These are phyloP conservation scores for Mortierella polycephala DNA, from an alignment of 371 early-diverging fungal genomes.

Conservation along the genomic window DNA sequence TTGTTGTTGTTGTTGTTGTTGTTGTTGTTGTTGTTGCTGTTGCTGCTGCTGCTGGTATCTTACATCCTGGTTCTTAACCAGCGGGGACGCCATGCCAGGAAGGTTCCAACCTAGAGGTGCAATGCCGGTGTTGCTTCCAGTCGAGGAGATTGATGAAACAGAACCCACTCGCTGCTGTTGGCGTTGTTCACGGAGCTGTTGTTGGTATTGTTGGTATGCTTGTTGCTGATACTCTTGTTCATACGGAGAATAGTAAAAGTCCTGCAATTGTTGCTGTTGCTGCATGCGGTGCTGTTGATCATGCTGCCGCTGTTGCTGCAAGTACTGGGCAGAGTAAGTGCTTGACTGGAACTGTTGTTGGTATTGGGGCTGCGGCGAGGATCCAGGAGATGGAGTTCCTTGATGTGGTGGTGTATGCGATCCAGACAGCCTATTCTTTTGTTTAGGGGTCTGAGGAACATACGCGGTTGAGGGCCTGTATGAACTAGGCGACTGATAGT, in stretches of 20 bases:
- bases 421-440: constrained; percentile 47
- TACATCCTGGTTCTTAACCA: constrained; percentile 29
- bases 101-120: constrained; percentile 51
- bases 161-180: constrained; percentile 31
- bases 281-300: constrained; percentile 33
- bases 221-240: constrained; percentile 52
- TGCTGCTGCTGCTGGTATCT: constrained; percentile 12
- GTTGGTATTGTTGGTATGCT: constrained; percentile 51
- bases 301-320: constrained; percentile 20
- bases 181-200: constrained; percentile 39
- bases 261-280: constrained; percentile 50
- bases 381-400: neutral
- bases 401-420: constrained; percentile 19
- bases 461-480: constrained; percentile 46
- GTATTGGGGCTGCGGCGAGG: constrained; percentile 22
- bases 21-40: constrained; percentile 16
- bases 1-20: constrained; percentile 10
- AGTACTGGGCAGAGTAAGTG: neutral
- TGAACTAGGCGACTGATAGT: constrained; percentile 21
- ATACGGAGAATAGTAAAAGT: constrained; percentile 43
- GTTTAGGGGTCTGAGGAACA: constrained; percentile 41
- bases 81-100: constrained; percentile 44
- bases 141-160: constrained; percentile 28
- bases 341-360: constrained; percentile 15
- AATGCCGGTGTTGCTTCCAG: constrained; percentile 27